A percentile compares a stretch with the other conserved stretches of the same genome.
These are phyloP conservation scores for Cladophialophora exuberans DNA, from an alignment of 2,329 filamentous ascomycete species.

Conservation along the genomic window DNA sequence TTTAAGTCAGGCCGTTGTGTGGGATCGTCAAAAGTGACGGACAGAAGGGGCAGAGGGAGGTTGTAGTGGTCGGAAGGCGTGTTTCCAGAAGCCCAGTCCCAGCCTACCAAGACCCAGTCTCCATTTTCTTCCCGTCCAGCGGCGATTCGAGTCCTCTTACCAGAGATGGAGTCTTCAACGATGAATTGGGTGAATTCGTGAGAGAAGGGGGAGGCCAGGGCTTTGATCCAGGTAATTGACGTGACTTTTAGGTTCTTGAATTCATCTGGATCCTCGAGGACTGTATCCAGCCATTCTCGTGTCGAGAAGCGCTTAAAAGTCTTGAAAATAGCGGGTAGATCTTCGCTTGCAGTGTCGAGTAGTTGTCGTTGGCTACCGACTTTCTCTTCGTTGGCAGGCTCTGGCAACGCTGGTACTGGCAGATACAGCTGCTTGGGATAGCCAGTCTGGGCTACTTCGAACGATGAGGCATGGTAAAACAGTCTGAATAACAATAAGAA, in stretches of 20 bases:
- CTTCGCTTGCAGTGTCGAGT: neutral
- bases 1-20: constrained; percentile 12
- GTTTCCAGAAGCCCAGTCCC: constrained; percentile 23
- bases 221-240: constrained; percentile 32
- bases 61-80: constrained; percentile 27
- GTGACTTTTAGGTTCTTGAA: constrained; percentile 17
- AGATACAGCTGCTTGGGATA: neutral
- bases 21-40: constrained; percentile 21
- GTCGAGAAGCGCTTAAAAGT: constrained; percentile 21
- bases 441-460: constrained; percentile 7
- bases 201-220: constrained; percentile 31
- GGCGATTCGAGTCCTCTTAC: constrained; percentile 21
- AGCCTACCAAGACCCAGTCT: constrained; percentile 27
- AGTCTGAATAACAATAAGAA: constrained; percentile 27
- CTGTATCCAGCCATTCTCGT: constrained; percentile 9
- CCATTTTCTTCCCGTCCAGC: constrained; percentile 28
- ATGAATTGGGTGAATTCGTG: constrained; percentile 33
- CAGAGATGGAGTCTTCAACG: constrained; percentile 21
- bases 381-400: neutral
- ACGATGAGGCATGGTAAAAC: constrained; percentile 28
- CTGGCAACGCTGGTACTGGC: neutral
- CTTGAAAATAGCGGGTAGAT: constrained; percentile 10
- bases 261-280: constrained; percentile 1
- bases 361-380: neutral
- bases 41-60: constrained; percentile 29